These are phyloP conservation scores for Brassica rapa DNA, from an alignment of 345 rosid species.

Conservation along the genomic window DNA sequence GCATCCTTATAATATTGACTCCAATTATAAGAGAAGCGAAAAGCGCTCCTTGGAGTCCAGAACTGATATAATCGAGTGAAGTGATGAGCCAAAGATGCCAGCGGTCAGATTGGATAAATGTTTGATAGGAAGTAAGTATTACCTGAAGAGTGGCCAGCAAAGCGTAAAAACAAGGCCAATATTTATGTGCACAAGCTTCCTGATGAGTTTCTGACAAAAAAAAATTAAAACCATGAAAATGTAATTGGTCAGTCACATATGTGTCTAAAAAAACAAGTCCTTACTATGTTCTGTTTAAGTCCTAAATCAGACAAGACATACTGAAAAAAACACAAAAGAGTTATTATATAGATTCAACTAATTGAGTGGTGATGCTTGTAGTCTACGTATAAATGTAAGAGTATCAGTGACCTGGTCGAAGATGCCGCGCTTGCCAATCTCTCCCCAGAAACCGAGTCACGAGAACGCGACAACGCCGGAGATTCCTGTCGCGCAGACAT, in stretches of 20 bases:
- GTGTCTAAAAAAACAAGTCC: background rate
- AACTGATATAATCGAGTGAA: constrained; percentile 46
- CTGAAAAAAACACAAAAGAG: constrained; percentile 2
- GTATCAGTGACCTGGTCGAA: constrained; percentile 51
- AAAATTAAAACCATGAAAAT: background rate
- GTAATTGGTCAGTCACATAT: background rate
- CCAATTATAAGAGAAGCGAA: constrained; percentile 75
- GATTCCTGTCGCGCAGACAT: constrained; percentile 51
- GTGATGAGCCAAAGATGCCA: background rate
- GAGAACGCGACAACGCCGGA: constrained; percentile 50
- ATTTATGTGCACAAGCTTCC: constrained; percentile 83
- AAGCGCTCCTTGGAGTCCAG: constrained; percentile 74
- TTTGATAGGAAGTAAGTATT: background rate
- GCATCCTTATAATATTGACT: constrained; percentile 64
- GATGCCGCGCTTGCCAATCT: constrained; percentile 63
- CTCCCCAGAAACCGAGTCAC: constrained; percentile 56
- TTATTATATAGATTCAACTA: background rate
- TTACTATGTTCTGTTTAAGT: background rate
- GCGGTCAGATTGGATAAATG: background rate
- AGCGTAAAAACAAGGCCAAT: constrained; percentile 87
- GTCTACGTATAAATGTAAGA: background rate
- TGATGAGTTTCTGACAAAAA: constrained; percentile 25
- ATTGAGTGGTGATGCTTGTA: background rate
- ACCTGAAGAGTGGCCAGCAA: constrained; percentile 53
- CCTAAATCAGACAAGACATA: background rate